Percentiles rank a stretch among this genome's conserved stretches.
Evolutionary conservation across 371 early-diverging fungal genomes (phyloP).

Genomic region (Massospora cicadina): DNA sequence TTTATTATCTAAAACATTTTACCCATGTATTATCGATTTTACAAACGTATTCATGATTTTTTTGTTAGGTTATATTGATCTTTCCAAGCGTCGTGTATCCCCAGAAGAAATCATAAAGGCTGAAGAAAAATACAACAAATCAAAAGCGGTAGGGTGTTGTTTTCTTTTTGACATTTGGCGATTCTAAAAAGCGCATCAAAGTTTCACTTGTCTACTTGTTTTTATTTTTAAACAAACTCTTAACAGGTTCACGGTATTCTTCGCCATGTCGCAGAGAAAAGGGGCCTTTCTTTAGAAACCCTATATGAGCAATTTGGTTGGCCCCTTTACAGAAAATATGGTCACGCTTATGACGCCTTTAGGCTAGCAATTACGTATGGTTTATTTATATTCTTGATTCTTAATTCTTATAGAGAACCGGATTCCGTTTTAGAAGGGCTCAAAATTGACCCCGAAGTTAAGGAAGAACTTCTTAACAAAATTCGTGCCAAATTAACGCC

Average conservation of each 20-base stretch:
- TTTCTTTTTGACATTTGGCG: background rate
- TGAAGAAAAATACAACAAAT: conserved; percentile 91
- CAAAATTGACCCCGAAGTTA: conserved; percentile 37
- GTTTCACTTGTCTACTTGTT: background rate
- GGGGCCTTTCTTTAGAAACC: conserved; percentile 57
- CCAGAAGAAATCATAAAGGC: conserved; percentile 90
- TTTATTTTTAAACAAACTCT: background rate
- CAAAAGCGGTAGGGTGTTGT: conserved; percentile 63
- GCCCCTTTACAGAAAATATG: conserved; percentile 96
- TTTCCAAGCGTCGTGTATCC: conserved; percentile 95
- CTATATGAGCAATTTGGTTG: conserved; percentile 87
- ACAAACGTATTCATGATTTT: background rate
- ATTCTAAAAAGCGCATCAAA: background rate
- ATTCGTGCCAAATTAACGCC: conserved; percentile 87
- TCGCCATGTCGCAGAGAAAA: conserved; percentile 87
- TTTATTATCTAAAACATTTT: conserved; percentile 2
- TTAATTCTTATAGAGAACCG: conserved; percentile 43
- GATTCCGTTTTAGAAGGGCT: conserved; percentile 75
- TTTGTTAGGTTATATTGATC: conserved; percentile 86
- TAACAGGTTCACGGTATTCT: conserved; percentile 42
- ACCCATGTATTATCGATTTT: background rate
- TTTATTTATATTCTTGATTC: background rate
- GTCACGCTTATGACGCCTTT: conserved; percentile 95
- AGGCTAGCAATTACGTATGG: conserved; percentile 77
- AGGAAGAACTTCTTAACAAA: conserved; percentile 60